Base-by-base conservation (phyloP, 78 protist genomes). In the Isochrysis galbana region DNA sequence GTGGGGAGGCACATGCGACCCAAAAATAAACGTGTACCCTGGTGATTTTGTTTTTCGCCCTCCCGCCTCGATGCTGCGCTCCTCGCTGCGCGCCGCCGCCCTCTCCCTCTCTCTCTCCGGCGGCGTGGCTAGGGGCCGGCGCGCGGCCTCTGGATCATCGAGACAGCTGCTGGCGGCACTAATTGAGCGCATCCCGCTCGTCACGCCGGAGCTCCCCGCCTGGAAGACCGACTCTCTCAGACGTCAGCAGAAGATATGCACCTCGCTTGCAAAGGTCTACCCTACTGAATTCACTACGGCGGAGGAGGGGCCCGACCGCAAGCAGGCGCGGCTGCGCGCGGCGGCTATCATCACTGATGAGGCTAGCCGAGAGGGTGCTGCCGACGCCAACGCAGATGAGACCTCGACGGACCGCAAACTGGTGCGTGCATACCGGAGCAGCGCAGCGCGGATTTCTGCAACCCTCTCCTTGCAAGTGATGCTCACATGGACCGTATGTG, bases 261-360 rank as follows among this genome's bases (percentile, higher is more conserved):
- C 29, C 61, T 51, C 61, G 46, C 7, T 36, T 0, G 2, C 14
- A 4, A 77, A 77, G 46, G 47, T 39, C 32, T 77, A 77, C 46
- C 84, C 84, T 19, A 17, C 3, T 23, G 47, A 5, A 1, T 29
- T 77, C 46, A 77, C 46, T 3, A 46, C 11, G 46, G 84, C 84
- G 44, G 46, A 77, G 47, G 84, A 77, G 84, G 84, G 84, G n/a
- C 84, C 84, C 23, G 84, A 77, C 46, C 84, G n/a, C n/a, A 14
- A 5, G 44, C 84, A 26, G 26, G 84, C 84, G 47, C 84, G 84
- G 34, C 84, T 39, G 84, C 44, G 84, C 25, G 23, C 23, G 46
- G 84, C 5, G 84, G 46, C 84, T 22, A 4, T 77, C n/a, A 3
- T 77, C 84, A 46, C 17, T 5, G 7, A 17, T 32, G 44, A 77